Evolutionary conservation across 192 early-diverging fungal genomes (phyloP).

Genomic region (Ambispora gerdemannii): DNA sequence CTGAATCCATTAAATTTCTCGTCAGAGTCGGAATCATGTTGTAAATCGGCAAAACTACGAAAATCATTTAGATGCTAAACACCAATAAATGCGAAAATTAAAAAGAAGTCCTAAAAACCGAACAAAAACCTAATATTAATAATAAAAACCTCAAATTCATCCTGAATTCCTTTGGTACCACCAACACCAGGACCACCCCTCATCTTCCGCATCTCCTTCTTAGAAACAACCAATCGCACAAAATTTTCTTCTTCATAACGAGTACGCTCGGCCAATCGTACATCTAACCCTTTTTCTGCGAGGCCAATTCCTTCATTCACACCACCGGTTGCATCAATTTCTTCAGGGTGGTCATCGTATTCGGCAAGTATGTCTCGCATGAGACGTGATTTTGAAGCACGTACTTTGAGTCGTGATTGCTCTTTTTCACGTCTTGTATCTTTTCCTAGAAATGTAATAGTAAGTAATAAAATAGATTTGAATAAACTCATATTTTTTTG

Average conservation of each 20-base stretch:
- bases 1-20: slow-evolving; percentile 38
- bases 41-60: slow-evolving; percentile 46
- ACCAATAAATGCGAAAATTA: slow-evolving; percentile 8
- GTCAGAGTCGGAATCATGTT: slow-evolving; percentile 38
- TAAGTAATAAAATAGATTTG: neutral
- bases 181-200: too few relatives aligned
- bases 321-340: slow-evolving; percentile 66
- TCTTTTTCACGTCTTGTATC: slow-evolving; percentile 59
- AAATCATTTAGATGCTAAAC: slow-evolving; percentile 55
- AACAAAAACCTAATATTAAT: neutral
- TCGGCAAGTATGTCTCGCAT: slow-evolving; percentile 80
- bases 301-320: slow-evolving; percentile 64
- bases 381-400: slow-evolving; percentile 76
- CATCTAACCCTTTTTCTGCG: slow-evolving; percentile 53
- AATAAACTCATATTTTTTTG: neutral
- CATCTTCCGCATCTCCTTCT: slow-evolving; percentile 71
- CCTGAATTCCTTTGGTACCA: slow-evolving; percentile 61
- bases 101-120: neutral
- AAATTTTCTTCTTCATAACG: slow-evolving; percentile 90
- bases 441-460: slow-evolving; percentile 2
- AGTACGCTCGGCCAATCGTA: slow-evolving; percentile 58
- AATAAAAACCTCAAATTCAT: slow-evolving; percentile 78
- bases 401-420: slow-evolving; percentile 59
- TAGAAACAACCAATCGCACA: slow-evolving; percentile 65
- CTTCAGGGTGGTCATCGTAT: slow-evolving; percentile 85